Evolutionary conservation across 441 rosid genomes (phyloP).

Genomic region (Populus trichocarpa): DNA sequence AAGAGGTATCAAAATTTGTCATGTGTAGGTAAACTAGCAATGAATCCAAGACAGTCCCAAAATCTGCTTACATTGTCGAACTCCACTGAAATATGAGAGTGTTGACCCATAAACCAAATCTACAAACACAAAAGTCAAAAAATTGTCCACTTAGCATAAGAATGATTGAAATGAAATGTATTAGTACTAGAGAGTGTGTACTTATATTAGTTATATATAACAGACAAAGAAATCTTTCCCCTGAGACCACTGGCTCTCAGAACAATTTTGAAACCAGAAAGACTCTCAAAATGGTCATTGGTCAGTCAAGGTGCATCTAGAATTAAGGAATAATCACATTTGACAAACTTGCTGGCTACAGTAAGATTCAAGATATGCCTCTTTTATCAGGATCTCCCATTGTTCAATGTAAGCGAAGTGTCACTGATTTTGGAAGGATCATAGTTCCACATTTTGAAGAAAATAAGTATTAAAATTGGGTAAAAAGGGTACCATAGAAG

Average conservation of each 20-base stretch:
- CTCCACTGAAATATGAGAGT: slow-evolving; percentile 84
- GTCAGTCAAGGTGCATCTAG: not conserved
- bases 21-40: not conserved
- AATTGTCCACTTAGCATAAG: slow-evolving; percentile 7
- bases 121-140: slow-evolving; percentile 26
- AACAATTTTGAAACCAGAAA: not conserved
- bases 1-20: slow-evolving; percentile 5
- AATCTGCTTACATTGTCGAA: slow-evolving; percentile 76
- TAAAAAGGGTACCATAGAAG: slow-evolving; percentile 53
- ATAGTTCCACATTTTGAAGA: slow-evolving; percentile 2
- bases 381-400: not conserved
- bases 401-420: not conserved
- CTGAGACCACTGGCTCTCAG: not conserved
- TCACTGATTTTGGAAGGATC: not conserved
- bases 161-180: not conserved
- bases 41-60: not conserved
- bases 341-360: not conserved
- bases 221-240: not conserved
- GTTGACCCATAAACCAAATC: slow-evolving; percentile 93
- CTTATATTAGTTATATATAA: no score
- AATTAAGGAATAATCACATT: not conserved
- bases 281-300: not conserved
- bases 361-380: not conserved
- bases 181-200: not conserved
- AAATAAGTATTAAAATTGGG: slow-evolving; percentile 5